Base-by-base conservation (phyloP, 129 eudicot genomes). In the Flaveria robusta region DNA sequence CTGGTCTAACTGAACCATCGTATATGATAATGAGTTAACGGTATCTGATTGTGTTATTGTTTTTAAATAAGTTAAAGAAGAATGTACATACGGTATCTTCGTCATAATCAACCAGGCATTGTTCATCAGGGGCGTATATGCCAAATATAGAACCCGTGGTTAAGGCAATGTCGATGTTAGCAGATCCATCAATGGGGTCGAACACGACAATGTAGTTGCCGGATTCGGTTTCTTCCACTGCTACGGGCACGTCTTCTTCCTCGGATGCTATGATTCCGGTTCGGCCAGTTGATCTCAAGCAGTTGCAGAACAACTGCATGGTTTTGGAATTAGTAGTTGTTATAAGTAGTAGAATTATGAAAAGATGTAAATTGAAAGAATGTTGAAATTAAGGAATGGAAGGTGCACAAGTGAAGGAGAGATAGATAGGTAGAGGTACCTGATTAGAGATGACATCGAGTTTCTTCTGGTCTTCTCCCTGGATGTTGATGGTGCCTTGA, bases 391-490 rank as follows among this genome's bases (percentile, higher is more conserved):
- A 34, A 34, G 39, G 39, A 31, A 31, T 29, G 0, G 37, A 34
- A 34, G 7, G 39, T 29, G 34, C 34, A 29, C 5, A 29, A 29
- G 34, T 29, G 34, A 29, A 29, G 34, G 4, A 29, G 34, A 29
- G 34, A 29, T 4, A 29, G 39, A 7, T 34, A 27, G 31, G 31
- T 27, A 2, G 4, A 27, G 31, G 3, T 27, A 93, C 96, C 98
- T 91, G 96, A 69, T 93, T 93, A 63, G 98, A 84, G 54, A 93
- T 87, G 47, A 91, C 98, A 76, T 93, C 98, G 10, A 93, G 98
- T 79, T 93, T 93, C 83, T 91, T 93, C 81, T 93, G 98, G 79
- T 93, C 98, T 78, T 93, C 98, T 0, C 98, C 98, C 50, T 91
- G 98, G 41, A 93, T 78, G 71, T 93, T 93, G 13, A 87, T 80